Evolutionary conservation across 768 basidiomycete species (phyloP), one percentile per base, ranked within the genome.

Genomic region (Termitomyces sp.): DNA sequence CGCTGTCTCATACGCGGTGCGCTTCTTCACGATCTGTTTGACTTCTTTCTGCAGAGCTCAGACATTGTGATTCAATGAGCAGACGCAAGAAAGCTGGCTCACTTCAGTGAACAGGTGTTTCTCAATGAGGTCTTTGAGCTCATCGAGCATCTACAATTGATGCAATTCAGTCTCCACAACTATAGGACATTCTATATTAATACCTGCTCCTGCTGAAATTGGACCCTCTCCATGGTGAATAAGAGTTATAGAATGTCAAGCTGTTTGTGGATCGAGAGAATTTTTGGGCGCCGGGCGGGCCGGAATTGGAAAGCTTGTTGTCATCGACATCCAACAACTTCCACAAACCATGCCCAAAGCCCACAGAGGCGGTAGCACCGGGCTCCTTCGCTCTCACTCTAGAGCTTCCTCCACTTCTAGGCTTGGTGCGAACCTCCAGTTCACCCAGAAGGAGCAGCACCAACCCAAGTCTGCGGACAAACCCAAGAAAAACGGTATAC

Each of bases 201-300:
- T 47, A 81, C 86, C 85, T 91, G 87, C 85, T 96, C 94, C 71
- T 95, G 90, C 72, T 95, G 86, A 64, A 88, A 95, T 57, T 96
- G 89, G 0, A 96, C 94, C 62, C 91, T 82, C 79, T 98, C 94
- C 94, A 98, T 95, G 58, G 23, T 71, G 62, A 53, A 56, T 26
- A 46, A 54, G 41, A 40, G 30, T 46, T 48, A 58, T 51, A 54
- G 47, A 23, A 19, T 31, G 45, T 14, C 11, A 43, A 42, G 44
- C 48, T 50, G 37, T 23, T 50, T 37, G 11, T 40, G 55, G 35
- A 57, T 45, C 48, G 46, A 44, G 33, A 54, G 33, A 54, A 59
- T 40, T 54, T 61, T 59, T 53, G 52, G 49, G 31, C 54, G 47
- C 52, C 52, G 53, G 28, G 19, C 62, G 60, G 62, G 56, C 61